Evolutionary conservation across 2,329 filamentous ascomycete species (phyloP).

Genomic region (Zymoseptoria brevis): DNA sequence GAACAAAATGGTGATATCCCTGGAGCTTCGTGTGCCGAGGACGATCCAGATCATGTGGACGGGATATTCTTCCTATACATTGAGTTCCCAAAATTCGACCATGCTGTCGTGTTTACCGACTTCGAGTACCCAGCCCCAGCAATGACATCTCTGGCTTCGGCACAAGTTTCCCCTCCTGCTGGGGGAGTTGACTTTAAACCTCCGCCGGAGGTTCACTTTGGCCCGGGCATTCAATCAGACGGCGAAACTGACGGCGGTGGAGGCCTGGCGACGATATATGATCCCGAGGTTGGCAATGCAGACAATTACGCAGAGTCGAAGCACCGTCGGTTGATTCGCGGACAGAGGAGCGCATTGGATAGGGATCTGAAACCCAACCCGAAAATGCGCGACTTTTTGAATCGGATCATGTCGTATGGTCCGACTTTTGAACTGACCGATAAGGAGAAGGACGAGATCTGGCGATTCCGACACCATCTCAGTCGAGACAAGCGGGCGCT

Average conservation of each 20-base stretch:
- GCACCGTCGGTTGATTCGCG: constrained; percentile 83
- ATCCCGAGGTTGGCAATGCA: constrained; percentile 79
- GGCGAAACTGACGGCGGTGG: constrained; percentile 49
- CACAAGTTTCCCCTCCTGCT: constrained; percentile 52
- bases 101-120: constrained; percentile 90
- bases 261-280: constrained; percentile 76
- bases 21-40: constrained; percentile 29
- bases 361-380: constrained; percentile 94
- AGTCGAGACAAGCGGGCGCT: constrained; percentile 78
- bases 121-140: constrained; percentile 83
- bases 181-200: constrained; percentile 63
- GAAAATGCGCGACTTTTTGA: constrained; percentile 88
- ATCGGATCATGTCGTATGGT: constrained; percentile 81
- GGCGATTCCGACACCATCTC: constrained; percentile 94
- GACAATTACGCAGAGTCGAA: constrained; percentile 96
- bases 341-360: constrained; percentile 84
- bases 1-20: constrained; percentile 5
- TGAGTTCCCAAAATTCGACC: constrained; percentile 90
- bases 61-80: constrained; percentile 76
- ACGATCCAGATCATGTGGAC: constrained; percentile 40
- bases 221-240: constrained; percentile 74
- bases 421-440: constrained; percentile 80
- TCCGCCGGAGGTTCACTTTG: constrained; percentile 79
- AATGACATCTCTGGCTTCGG: constrained; percentile 57
- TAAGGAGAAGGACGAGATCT: constrained; percentile 91